Percentiles rank a stretch among this genome's conserved stretches.
These are phyloP conservation scores for Penicillium hordei DNA, from an alignment of 2,329 filamentous ascomycete species.

Conservation along the genomic window DNA sequence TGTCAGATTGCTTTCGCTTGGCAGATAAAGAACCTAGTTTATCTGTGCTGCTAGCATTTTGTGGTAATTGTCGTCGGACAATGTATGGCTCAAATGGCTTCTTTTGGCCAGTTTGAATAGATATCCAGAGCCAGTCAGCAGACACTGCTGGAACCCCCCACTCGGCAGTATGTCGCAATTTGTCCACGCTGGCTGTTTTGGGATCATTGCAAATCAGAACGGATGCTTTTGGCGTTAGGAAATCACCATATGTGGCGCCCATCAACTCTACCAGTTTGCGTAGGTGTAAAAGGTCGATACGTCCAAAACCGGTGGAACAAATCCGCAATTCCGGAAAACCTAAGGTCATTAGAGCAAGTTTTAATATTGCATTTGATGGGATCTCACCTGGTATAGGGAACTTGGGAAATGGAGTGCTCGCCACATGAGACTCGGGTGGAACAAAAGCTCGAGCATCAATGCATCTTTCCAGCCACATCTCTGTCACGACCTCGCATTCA, in stretches of 20 bases:
- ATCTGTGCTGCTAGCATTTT: constrained; percentile 24
- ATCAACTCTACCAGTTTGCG: constrained; percentile 73
- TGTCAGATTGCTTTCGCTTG: constrained; percentile 17
- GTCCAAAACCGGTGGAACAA: constrained; percentile 78
- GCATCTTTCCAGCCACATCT: constrained; percentile 92
- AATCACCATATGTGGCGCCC: constrained; percentile 78
- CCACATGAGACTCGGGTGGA: constrained; percentile 66
- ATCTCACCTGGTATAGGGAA: constrained; percentile 62
- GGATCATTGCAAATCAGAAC: constrained; percentile 70
- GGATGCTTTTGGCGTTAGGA: constrained; percentile 68
- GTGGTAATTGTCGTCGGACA: constrained; percentile 29
- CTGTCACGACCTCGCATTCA: constrained; percentile 64
- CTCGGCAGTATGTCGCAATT: constrained; percentile 71
- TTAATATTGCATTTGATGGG: background rate
- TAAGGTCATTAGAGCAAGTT: constrained; percentile 21
- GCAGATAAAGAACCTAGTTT: constrained; percentile 21
- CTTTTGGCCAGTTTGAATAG: constrained; percentile 57
- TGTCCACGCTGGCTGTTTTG: constrained; percentile 61
- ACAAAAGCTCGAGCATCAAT: constrained; percentile 72
- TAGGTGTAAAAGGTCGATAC: constrained; percentile 82
- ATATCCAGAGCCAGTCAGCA: constrained; percentile 81
- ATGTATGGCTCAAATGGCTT: constrained; percentile 51
- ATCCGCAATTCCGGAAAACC: constrained; percentile 71
- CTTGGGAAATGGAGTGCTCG: constrained; percentile 72
- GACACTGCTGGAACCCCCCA: constrained; percentile 80